phyloP scores from a whole-genome alignment of 306 rosid species.

The Cicer yamashitae region DNA sequence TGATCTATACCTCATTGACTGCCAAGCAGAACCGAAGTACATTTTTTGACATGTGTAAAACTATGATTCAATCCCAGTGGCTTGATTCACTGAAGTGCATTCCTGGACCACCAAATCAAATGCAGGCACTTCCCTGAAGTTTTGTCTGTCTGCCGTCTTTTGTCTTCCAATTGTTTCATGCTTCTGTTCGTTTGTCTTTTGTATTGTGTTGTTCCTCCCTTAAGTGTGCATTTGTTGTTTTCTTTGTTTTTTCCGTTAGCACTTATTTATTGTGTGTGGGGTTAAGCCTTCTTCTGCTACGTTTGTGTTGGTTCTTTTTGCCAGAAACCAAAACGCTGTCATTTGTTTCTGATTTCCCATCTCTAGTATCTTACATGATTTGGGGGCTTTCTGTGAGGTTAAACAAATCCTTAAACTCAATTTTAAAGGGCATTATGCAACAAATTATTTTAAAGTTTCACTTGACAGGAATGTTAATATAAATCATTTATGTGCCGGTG shows the following conservation, averaged over 20 bases:
- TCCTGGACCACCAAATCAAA: not conserved
- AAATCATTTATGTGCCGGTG: not conserved
- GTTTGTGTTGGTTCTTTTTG: not conserved
- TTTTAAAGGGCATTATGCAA: not conserved
- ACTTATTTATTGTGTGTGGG: not conserved
- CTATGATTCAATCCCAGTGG: not conserved
- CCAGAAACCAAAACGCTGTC: not conserved
- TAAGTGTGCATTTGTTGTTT: not conserved
- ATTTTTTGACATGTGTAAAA: not conserved
- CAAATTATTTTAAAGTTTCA: not conserved
- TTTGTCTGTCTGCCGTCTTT: not conserved
- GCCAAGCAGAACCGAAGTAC: not conserved
- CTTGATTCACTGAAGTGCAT: not conserved
- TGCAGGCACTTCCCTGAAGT: not conserved
- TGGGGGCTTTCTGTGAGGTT: not conserved
- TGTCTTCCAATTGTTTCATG: constrained; percentile 8
- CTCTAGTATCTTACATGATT: not conserved
- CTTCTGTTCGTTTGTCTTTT: not conserved
- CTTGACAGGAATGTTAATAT: too few species aligned
- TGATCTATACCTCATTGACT: not conserved
- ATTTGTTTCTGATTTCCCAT: too few species aligned
- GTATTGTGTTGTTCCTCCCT: not conserved
- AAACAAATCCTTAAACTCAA: not conserved
- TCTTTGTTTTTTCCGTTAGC: not conserved
- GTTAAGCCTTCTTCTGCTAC: not conserved